A percentile compares a stretch with the other conserved stretches of the same genome.
phyloP scores from a whole-genome alignment of 2,329 filamentous ascomycete genomes.

The Laburnicola sp. region DNA sequence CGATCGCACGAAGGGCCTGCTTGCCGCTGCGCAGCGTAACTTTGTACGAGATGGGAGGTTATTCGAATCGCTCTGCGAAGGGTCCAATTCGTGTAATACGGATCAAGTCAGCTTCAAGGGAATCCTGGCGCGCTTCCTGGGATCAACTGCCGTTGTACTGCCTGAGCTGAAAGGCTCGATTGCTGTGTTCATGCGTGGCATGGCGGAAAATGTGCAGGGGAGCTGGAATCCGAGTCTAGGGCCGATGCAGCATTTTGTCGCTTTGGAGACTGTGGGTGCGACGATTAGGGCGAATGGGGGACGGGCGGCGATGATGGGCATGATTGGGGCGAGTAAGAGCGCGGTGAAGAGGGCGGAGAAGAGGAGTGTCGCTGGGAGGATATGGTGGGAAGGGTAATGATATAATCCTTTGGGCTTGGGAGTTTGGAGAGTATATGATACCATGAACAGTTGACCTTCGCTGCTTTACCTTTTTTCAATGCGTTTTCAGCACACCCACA shows the following conservation, averaged over 20 bases:
- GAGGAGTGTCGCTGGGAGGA: constrained; percentile 17
- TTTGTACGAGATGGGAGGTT: constrained; percentile 27
- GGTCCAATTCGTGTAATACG: constrained; percentile 59
- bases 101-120: constrained; percentile 72
- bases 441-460: not conserved
- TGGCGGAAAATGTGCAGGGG: constrained; percentile 7
- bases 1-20: constrained; percentile 42
- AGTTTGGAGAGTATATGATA: constrained; percentile 1
- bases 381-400: constrained; percentile 9
- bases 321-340: constrained; percentile 17
- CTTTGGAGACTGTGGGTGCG: constrained; percentile 24
- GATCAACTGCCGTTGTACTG: constrained; percentile 25
- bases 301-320: constrained; percentile 15
- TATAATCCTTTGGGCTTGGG: not conserved
- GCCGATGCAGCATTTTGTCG: constrained; percentile 20
- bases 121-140: constrained; percentile 32
- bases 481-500: too few species aligned
- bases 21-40: constrained; percentile 25
- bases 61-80: constrained; percentile 66
- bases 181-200: constrained; percentile 2
- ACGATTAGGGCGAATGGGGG: constrained; percentile 22
- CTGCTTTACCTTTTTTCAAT: too few species aligned
- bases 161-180: constrained; percentile 21
- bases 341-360: not conserved
- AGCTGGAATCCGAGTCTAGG: constrained; percentile 9